Conservation (phyloP, 1,284 basidiomycete species). For the Cryptococcus hybrid region DNA sequence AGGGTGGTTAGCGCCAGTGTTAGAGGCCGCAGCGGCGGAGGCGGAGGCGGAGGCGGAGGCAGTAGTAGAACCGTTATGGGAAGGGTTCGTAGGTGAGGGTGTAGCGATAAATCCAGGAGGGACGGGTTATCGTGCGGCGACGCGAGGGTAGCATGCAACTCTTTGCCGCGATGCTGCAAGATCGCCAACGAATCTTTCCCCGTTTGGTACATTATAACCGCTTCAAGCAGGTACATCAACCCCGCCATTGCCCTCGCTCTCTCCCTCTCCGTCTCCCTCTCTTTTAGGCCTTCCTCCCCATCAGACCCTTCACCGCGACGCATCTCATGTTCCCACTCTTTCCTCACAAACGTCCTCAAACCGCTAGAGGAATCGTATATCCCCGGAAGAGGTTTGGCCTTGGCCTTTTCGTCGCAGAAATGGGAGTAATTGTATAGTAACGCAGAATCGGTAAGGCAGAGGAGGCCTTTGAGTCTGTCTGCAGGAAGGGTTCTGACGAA, state of each 20-base stretch:
- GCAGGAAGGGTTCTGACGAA: constrained; percentile 20
- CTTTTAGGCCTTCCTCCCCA: not conserved
- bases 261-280: constrained; percentile 21
- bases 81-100: not conserved
- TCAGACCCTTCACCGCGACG: constrained; percentile 4
- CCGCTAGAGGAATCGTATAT: constrained; percentile 31
- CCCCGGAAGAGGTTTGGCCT: constrained; percentile 23
- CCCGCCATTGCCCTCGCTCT: constrained; percentile 42
- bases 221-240: constrained; percentile 45
- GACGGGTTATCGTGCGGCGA: constrained; percentile 14
- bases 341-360: constrained; percentile 31
- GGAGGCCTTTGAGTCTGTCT: constrained; percentile 42
- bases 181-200: constrained; percentile 29
- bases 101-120: constrained; percentile 6
- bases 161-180: constrained; percentile 24
- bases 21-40: not conserved
- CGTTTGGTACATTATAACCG: constrained; percentile 38
- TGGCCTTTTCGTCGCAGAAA: constrained; percentile 52
- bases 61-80: not conserved
- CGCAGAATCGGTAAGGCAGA: constrained; percentile 53
- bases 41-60: constrained; percentile 1
- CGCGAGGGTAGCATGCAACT: constrained; percentile 13
- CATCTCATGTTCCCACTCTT: constrained; percentile 34
- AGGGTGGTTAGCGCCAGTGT: not conserved
- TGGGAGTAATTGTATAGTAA: constrained; percentile 54